Evolutionary conservation across 2,329 filamentous ascomycete genomes (phyloP).

Genomic region (Fusarium sp.): DNA sequence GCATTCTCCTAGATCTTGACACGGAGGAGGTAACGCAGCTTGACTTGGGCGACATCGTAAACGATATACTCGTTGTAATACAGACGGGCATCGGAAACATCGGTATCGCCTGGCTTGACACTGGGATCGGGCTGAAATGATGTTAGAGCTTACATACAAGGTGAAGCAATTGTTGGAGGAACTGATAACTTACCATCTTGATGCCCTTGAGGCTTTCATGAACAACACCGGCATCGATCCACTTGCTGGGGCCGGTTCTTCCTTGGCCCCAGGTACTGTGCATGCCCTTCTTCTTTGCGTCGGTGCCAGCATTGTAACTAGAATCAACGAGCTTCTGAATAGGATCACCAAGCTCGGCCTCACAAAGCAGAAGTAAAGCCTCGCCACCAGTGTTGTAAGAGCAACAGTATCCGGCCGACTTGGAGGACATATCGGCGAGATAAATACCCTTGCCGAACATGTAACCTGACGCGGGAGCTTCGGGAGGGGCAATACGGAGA

Average conservation of each 20-base stretch:
- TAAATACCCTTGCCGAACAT: conserved; percentile 95
- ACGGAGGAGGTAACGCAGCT: conserved; percentile 73
- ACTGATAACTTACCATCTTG: conserved; percentile 63
- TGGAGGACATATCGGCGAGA: conserved; percentile 83
- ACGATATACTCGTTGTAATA: conserved; percentile 78
- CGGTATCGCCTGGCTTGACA: conserved; percentile 57
- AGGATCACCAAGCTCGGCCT: conserved; percentile 77
- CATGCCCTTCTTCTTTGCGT: conserved; percentile 66
- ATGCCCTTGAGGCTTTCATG: conserved; percentile 72
- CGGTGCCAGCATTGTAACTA: conserved; percentile 69
- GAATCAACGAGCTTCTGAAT: conserved; percentile 69
- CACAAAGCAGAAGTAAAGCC: conserved; percentile 81
- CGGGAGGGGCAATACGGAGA: conserved; percentile 85
- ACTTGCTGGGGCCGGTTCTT: conserved; percentile 66
- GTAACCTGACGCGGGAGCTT: conserved; percentile 81
- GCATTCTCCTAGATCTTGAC: conserved; percentile 57
- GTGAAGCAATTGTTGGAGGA: neutral
- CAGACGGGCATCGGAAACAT: conserved; percentile 56
- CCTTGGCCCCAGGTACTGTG: conserved; percentile 78
- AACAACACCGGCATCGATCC: conserved; percentile 78
- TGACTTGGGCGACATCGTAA: conserved; percentile 75
- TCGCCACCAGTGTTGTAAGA: conserved; percentile 68
- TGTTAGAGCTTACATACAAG: neutral
- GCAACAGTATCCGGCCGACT: conserved; percentile 81
- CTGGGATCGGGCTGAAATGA: conserved; percentile 57